A percentile compares a stretch with the other conserved stretches of the same genome.
Evolutionary conservation across 139 green algal genomes (phyloP).

Genomic region (Nannochloris sp.): DNA sequence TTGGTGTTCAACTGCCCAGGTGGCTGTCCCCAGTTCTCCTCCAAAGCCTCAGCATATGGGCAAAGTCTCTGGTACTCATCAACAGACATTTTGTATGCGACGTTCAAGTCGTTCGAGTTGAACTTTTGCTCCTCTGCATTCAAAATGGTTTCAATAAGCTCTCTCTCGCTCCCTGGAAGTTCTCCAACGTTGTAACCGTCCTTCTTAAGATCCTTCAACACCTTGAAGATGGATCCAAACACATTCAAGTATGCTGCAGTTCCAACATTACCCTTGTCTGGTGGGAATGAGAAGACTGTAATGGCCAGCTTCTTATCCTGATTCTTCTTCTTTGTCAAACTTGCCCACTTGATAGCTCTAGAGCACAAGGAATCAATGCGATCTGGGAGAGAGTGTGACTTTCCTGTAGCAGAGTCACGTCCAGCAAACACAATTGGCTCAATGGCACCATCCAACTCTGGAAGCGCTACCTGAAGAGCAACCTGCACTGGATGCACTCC

Average conservation of each 20-base stretch:
- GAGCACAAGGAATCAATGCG: conserved; percentile 76
- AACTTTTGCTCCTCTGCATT: conserved; percentile 80
- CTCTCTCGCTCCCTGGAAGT: conserved; percentile 61
- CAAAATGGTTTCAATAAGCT: conserved; percentile 72
- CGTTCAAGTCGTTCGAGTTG: conserved; percentile 91
- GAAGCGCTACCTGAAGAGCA: conserved; percentile 93
- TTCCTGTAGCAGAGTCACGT: conserved; percentile 90
- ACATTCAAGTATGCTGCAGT: conserved; percentile 99
- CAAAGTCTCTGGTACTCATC: conserved; percentile 85
- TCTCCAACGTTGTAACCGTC: conserved; percentile 88
- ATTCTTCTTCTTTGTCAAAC: conserved; percentile 82
- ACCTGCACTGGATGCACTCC: conserved; percentile 98
- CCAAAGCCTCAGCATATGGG: conserved; percentile 82
- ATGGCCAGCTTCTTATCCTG: conserved; percentile 93
- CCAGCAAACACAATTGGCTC: conserved; percentile 99
- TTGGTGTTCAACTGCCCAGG: conserved; percentile 95
- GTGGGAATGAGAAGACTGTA: conserved; percentile 98
- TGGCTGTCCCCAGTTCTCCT: conserved; percentile 98
- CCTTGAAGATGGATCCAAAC: conserved; percentile 92
- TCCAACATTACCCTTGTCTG: conserved; percentile 99
- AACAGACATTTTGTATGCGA: conserved; percentile 91
- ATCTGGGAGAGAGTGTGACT: conserved; percentile 95
- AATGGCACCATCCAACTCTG: conserved; percentile 95
- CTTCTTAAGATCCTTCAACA: conserved; percentile 73
- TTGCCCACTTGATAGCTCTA: conserved; percentile 93